Evolutionary conservation across 2,329 filamentous ascomycete species (phyloP).

Genomic region (Ceratocystis huliohia): DNA sequence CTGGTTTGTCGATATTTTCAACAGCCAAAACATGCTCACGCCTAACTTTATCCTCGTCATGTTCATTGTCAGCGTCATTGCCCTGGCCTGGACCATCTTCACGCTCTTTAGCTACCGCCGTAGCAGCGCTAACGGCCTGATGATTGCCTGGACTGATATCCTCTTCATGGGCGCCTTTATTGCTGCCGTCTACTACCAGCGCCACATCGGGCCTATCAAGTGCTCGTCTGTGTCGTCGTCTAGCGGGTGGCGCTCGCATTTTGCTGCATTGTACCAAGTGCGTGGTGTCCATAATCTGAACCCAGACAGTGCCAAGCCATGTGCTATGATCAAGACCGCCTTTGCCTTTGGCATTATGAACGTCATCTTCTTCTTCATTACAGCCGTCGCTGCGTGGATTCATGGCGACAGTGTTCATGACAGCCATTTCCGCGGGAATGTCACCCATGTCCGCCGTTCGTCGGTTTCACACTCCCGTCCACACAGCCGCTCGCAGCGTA

Average conservation of each 20-base stretch:
- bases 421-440: slow-evolving; percentile 33
- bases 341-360: slow-evolving; percentile 91
- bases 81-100: slow-evolving; percentile 49
- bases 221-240: slow-evolving; percentile 49
- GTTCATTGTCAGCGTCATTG: slow-evolving; percentile 55
- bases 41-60: slow-evolving; percentile 51
- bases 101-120: slow-evolving; percentile 57
- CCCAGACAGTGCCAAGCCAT: slow-evolving; percentile 57
- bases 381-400: slow-evolving; percentile 54
- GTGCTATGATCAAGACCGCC: slow-evolving; percentile 80
- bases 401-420: slow-evolving; percentile 37
- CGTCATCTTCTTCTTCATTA: slow-evolving; percentile 65
- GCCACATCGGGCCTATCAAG: slow-evolving; percentile 48
- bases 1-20: slow-evolving; percentile 52
- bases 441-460: slow-evolving; percentile 29
- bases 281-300: slow-evolving; percentile 37
- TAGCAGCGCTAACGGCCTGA: slow-evolving; percentile 45
- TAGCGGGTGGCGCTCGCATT: slow-evolving; percentile 39
- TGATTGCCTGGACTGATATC: slow-evolving; percentile 48
- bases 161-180: slow-evolving; percentile 52
- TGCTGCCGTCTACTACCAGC: slow-evolving; percentile 46
- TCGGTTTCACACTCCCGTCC: slow-evolving; percentile 23
- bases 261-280: slow-evolving; percentile 50
- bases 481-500: slow-evolving; percentile 20
- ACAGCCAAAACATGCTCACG: slow-evolving; percentile 43